Percentiles rank a stretch among this genome's conserved stretches.
These are phyloP conservation scores for Cyberlindnera xylosilytica DNA, from an alignment of 805 yeast genomes.

Conservation along the genomic window DNA sequence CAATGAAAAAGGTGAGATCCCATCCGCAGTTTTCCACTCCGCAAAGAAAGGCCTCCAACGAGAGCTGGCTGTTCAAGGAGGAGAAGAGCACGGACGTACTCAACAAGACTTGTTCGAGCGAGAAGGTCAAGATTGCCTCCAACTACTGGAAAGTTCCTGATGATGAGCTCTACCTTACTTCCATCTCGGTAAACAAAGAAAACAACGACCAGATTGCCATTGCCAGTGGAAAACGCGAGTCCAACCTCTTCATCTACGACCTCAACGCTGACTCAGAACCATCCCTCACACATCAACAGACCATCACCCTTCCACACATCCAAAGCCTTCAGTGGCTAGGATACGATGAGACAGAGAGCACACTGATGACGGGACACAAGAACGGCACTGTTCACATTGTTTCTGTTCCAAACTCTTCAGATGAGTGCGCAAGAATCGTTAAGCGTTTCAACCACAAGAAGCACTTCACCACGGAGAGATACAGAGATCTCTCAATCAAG, in stretches of 20 bases:
- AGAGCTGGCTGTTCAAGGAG: conserved; percentile 22
- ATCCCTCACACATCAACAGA: conserved; percentile 52
- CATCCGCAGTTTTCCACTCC: conserved; percentile 11
- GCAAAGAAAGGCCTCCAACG: conserved; percentile 15
- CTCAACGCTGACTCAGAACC: conserved; percentile 37
- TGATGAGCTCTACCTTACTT: conserved; percentile 41
- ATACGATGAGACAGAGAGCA: conserved; percentile 32
- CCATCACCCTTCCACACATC: conserved; percentile 57
- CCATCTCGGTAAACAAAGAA: conserved; percentile 34
- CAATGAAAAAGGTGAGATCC: conserved; percentile 21
- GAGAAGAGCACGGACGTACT: conserved; percentile 32
- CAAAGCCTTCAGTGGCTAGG: conserved; percentile 53
- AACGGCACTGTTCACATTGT: conserved; percentile 74
- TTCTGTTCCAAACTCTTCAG: conserved; percentile 55
- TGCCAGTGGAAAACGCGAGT: conserved; percentile 42
- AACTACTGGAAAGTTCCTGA: conserved; percentile 30
- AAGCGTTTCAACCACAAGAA: conserved; percentile 77
- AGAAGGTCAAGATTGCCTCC: conserved; percentile 33
- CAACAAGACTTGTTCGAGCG: conserved; percentile 39
- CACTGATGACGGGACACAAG: conserved; percentile 69
- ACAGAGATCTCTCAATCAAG: conserved; percentile 17
- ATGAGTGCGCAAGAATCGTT: conserved; percentile 65
- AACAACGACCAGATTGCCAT: conserved; percentile 42
- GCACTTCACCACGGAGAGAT: conserved; percentile 41
- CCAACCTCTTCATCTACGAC: conserved; percentile 51